Percentiles rank a stretch among this genome's conserved stretches.
Evolutionary conservation across 805 yeast species (phyloP).

Genomic region (Sugiyamaella mastotermitis): DNA sequence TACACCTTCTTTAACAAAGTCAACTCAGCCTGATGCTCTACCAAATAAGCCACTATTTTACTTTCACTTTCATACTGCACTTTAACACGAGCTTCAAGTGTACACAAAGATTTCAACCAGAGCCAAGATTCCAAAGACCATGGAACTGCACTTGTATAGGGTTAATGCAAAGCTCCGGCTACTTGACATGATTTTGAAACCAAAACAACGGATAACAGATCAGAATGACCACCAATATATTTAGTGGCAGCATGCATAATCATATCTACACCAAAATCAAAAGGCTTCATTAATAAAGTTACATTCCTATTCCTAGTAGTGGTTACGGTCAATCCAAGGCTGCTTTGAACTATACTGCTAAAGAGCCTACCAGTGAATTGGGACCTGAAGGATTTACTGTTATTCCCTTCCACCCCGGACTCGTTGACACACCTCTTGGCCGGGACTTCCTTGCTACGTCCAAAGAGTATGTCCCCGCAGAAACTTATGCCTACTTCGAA

Average conservation of each 20-base stretch:
- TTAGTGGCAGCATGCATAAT: slow-evolving; percentile 91
- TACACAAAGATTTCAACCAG: slow-evolving; percentile 71
- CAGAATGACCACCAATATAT: slow-evolving; percentile 94
- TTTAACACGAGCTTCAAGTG: slow-evolving; percentile 65
- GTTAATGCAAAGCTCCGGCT: slow-evolving; percentile 41
- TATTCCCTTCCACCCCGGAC: slow-evolving; percentile 37
- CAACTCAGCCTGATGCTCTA: slow-evolving; percentile 42
- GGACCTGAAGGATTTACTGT: slow-evolving; percentile 25
- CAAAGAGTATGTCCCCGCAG: too few relatives aligned
- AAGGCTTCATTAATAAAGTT: too few relatives aligned
- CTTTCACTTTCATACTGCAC: slow-evolving; percentile 61
- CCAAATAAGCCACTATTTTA: slow-evolving; percentile 52
- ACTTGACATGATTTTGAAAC: slow-evolving; percentile 55
- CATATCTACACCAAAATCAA: slow-evolving; percentile 76
- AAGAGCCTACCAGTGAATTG: slow-evolving; percentile 27
- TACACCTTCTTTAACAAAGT: slow-evolving; percentile 46
- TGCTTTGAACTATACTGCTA: slow-evolving; percentile 31
- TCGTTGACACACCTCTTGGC: slow-evolving; percentile 34
- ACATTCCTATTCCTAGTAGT: slow-evolving; percentile 17
- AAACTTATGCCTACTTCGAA: too few relatives aligned
- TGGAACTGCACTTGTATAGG: slow-evolving; percentile 69
- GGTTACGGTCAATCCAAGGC: slow-evolving; percentile 37
- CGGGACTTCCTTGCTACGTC: background rate
- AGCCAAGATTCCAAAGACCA: slow-evolving; percentile 70
- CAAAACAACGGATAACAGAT: slow-evolving; percentile 73